These are phyloP conservation scores for Paramecium sonneborni DNA, from an alignment of 73 alveolate genomes.

Conservation along the genomic window DNA sequence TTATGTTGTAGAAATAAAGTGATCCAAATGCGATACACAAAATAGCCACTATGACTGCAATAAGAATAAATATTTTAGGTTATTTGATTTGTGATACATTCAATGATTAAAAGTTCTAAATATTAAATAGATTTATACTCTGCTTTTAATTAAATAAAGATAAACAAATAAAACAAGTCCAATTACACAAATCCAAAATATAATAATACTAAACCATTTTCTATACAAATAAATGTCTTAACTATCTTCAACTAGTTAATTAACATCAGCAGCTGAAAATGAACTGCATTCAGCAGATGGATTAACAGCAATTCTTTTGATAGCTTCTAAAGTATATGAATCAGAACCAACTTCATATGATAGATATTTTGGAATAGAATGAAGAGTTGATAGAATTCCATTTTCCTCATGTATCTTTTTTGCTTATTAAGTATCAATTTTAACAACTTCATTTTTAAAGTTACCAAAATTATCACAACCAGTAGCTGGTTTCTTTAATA, in stretches of 20 bases:
- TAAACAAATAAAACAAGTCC: neutral
- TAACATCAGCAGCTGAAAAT: neutral
- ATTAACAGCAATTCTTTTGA: neutral
- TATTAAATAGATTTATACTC: neutral
- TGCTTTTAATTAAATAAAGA: neutral
- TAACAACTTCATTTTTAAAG: neutral
- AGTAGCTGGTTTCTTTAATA: slow-evolving; percentile 1
- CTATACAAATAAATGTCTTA: neutral
- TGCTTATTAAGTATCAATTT: neutral
- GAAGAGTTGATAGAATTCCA: neutral
- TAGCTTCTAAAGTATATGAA: neutral
- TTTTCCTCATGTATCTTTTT: neutral
- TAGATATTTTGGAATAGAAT: neutral
- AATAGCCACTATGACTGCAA: neutral
- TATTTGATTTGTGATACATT: neutral
- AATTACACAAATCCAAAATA: neutral
- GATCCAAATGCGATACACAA: neutral
- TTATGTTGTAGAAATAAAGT: neutral
- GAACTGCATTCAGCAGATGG: neutral
- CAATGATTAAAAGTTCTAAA: neutral
- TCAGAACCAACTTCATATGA: neutral
- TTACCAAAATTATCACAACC: neutral
- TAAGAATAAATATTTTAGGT: neutral
- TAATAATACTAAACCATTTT: neutral
- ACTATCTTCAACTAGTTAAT: neutral